Conservation (phyloP, 2,329 filamentous ascomycete species). For the Alternaria ethzedia region DNA sequence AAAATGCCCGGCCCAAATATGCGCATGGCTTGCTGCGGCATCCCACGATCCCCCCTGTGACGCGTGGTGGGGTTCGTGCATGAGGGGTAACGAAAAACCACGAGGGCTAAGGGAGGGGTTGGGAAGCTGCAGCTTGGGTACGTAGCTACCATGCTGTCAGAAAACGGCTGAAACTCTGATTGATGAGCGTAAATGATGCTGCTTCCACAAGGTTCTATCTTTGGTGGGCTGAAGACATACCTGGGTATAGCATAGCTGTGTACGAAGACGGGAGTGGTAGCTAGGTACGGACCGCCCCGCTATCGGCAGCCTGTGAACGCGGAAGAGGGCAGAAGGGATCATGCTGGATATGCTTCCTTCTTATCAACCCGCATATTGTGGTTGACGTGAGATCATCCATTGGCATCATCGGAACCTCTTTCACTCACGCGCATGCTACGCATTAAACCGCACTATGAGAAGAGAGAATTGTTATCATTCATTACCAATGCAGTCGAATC, state of each 20-base stretch:
- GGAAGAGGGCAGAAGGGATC: slow-evolving; percentile 7
- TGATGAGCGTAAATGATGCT: background rate
- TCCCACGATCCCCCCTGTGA: background rate
- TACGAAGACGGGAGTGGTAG: background rate
- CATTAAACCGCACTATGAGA: background rate
- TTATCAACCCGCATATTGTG: background rate
- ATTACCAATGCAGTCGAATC: slow-evolving; percentile 3
- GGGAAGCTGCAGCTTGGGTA: background rate
- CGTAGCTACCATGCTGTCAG: background rate
- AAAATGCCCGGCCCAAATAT: background rate
- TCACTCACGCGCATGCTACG: background rate
- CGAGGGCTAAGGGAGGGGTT: background rate
- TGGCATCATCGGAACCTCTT: background rate
- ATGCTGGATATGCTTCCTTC: slow-evolving; percentile 5
- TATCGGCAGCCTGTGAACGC: background rate
- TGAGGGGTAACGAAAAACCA: background rate
- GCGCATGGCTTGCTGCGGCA: background rate
- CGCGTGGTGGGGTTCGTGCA: background rate
- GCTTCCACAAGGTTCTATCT: background rate
- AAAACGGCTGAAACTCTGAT: background rate
- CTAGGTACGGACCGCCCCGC: slow-evolving; percentile 14
- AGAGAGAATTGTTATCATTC: slow-evolving; percentile 4
- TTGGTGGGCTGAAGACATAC: background rate
- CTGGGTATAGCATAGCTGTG: background rate
- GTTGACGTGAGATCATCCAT: background rate